Conservation (phyloP, 768 basidiomycete genomes). For the Panaeolus papilionaceus region DNA sequence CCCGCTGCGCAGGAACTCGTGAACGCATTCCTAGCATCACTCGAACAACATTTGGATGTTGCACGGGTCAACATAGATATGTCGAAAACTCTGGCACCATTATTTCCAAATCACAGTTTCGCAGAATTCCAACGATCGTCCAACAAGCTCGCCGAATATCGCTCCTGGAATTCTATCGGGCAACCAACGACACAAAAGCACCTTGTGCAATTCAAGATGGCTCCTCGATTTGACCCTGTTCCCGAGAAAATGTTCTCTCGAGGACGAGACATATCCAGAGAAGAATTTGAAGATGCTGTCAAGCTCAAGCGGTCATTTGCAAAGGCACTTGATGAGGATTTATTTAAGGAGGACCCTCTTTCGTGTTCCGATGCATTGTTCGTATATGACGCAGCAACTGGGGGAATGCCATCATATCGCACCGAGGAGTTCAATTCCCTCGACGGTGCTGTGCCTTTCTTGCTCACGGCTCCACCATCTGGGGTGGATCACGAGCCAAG, state of each 20-base stretch:
- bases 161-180: constrained; percentile 41
- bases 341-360: constrained; percentile 36
- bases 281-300: constrained; percentile 36
- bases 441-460: constrained; percentile 35
- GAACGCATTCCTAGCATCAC: constrained; percentile 33
- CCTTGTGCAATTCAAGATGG: constrained; percentile 27
- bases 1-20: constrained; percentile 38
- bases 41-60: constrained; percentile 36
- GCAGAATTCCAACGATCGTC: constrained; percentile 35
- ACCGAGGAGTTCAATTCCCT: constrained; percentile 39
- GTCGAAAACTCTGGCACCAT: constrained; percentile 34
- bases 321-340: constrained; percentile 29
- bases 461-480: constrained; percentile 29
- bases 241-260: constrained; percentile 38
- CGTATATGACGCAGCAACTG: constrained; percentile 43
- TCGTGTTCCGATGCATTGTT: constrained; percentile 43
- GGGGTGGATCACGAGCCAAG: constrained; percentile 23
- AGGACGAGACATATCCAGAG: constrained; percentile 30
- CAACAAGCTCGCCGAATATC: constrained; percentile 42
- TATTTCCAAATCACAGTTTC: constrained; percentile 37
- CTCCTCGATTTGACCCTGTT: constrained; percentile 39
- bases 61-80: constrained; percentile 34
- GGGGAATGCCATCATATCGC: constrained; percentile 43
- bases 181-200: constrained; percentile 37
- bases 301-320: constrained; percentile 33